Evolutionary conservation across 2,329 filamentous ascomycete species (phyloP).

Genomic region (Zymoseptoria ardabiliae): DNA sequence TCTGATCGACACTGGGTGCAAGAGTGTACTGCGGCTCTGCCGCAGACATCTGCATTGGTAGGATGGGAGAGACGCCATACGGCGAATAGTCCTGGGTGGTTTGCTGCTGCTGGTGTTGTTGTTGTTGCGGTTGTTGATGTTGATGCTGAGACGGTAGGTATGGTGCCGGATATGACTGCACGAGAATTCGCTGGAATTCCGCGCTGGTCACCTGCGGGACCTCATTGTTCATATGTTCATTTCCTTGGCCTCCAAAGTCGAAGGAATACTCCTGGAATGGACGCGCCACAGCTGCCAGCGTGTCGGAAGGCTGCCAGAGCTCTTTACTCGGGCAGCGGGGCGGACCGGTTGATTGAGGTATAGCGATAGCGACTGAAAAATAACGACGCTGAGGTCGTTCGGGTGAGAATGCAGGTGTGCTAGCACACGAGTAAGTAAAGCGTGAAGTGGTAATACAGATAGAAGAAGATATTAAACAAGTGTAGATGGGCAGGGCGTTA

Average conservation of each 20-base stretch:
- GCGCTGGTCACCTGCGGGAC: constrained; percentile 16
- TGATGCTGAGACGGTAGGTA: constrained; percentile 7
- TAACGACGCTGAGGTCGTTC: constrained; percentile 9
- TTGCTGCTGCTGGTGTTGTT: constrained; percentile 13
- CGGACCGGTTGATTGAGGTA: constrained; percentile 37
- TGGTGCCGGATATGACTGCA: constrained; percentile 18
- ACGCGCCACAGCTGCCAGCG: constrained; percentile 44
- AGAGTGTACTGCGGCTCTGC: constrained; percentile 23
- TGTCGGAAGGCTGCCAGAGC: constrained; percentile 46
- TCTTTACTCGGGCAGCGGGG: constrained; percentile 42
- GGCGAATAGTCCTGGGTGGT: constrained; percentile 18
- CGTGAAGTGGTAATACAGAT: background rate
- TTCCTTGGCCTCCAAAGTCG: constrained; percentile 37
- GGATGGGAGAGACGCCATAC: constrained; percentile 22
- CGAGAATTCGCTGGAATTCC: constrained; percentile 23
- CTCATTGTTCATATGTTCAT: constrained; percentile 22
- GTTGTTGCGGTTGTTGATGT: constrained; percentile 8
- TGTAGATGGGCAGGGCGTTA: constrained; percentile 14
- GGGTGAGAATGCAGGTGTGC: background rate
- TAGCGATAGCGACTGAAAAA: constrained; percentile 14
- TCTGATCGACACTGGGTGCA: constrained; percentile 12
- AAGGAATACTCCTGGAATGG: constrained; percentile 41
- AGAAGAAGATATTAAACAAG: constrained; percentile 9
- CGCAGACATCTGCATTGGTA: constrained; percentile 24
- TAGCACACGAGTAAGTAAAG: background rate